These are phyloP conservation scores for Globisporangium ultimum DNA, from an alignment of 352 stramenopile species.

Conservation along the genomic window DNA sequence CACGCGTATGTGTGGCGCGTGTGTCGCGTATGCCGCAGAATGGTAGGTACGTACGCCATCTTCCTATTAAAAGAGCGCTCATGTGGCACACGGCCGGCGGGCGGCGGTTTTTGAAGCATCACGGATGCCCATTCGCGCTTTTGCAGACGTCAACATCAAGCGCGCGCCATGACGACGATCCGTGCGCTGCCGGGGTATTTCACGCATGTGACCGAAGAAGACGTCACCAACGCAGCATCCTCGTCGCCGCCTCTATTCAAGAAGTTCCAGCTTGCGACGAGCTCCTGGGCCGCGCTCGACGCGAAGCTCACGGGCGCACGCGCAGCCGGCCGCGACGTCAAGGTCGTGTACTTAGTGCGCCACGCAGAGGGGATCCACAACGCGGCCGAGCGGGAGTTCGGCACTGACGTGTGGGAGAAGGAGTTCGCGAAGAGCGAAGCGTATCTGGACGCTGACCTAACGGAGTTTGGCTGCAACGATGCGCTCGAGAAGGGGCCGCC, in stretches of 20 bases:
- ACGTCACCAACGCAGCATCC: not conserved
- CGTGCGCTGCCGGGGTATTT: conserved; percentile 34
- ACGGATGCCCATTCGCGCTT: not conserved
- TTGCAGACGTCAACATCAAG: too few relatives aligned
- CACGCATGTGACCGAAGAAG: conserved; percentile 4
- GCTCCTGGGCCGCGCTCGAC: conserved; percentile 24
- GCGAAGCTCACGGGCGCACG: conserved; percentile 13
- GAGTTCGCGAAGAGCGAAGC: conserved; percentile 51
- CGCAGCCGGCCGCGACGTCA: conserved; percentile 26
- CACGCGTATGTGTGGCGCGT: not conserved
- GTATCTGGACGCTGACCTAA: conserved; percentile 69
- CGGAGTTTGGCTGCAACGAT: conserved; percentile 48
- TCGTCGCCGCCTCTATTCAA: conserved; percentile 23
- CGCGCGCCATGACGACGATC: conserved; percentile 3
- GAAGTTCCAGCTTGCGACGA: conserved; percentile 25
- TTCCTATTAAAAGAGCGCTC: too few relatives aligned
- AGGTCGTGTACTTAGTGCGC: conserved; percentile 77
- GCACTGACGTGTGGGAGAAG: conserved; percentile 51
- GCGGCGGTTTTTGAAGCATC: too few relatives aligned
- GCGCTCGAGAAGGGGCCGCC: conserved; percentile 36
- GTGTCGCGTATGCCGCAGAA: too few relatives aligned
- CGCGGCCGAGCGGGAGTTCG: conserved; percentile 45
- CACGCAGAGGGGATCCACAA: conserved; percentile 78
- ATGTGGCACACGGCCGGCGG: too few relatives aligned
- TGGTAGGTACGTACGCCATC: too few relatives aligned